Base-by-base conservation (phyloP, 768 basidiomycete species). In the Phanerochaete sordida region DNA sequence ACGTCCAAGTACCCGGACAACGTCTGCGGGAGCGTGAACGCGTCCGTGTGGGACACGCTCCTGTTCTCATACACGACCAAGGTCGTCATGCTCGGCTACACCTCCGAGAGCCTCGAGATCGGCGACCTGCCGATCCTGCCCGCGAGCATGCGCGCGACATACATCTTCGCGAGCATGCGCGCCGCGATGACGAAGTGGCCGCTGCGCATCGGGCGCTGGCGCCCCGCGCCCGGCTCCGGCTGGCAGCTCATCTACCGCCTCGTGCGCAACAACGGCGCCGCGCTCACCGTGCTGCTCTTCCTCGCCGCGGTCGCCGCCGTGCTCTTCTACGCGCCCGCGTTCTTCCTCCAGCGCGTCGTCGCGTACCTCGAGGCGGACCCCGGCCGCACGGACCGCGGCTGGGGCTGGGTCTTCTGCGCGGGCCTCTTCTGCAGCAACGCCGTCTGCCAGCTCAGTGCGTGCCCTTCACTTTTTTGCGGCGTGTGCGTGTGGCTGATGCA, bases 1-100 rank as follows among this genome's bases (percentile, higher is more conserved):
- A 88, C 87, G 6, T 89, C 86, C 59, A 72, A 71, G n/a, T 81
- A 82, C n/a, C 73, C 80, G 39, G 81, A 87, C 61, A 96, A 95
- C 66, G 91, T 95, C 19, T 86, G 84, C 51, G 89, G 88, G 0
- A 68, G 84, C 24, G 76, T 79, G 33, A 87, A 79, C 58, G 79
- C 84, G 24, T 87, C 86, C 4, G 75, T 81, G 0, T 84, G 81
- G 78, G 83, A 81, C 58, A 74, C 77, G 53, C 72, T 97, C 5
- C 73, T 94, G n/a, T 97, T 97, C 73, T 85, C 85, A 16, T 95
- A 93, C 70, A 92, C 90, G 37, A 95, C 93, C 0, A 86, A 88
- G 61, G 91, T 97, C 15, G 84, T 95, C 57, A 85, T 86, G 83
- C 84, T 94, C 44, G 94, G 93, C 2, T 85, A 92, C 72, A 79